phyloP scores from a whole-genome alignment of 2,329 filamentous ascomycete genomes.

The Lasiodiplodia hormozganensis region DNA sequence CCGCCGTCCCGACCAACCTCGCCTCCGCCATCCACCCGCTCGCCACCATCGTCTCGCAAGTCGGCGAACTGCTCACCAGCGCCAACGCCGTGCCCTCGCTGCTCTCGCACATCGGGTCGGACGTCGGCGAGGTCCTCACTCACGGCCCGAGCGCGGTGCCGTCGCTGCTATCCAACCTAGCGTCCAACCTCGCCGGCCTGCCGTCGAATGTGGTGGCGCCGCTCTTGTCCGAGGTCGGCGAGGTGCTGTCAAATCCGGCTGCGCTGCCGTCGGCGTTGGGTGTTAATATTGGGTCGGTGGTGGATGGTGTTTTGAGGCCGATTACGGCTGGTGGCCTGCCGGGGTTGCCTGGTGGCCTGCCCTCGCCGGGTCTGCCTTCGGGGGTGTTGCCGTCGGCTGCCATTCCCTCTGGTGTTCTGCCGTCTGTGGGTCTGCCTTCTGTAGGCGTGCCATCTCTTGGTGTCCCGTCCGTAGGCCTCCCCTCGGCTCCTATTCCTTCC shows the following conservation, averaged over 20 bases:
- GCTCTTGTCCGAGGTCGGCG: background rate
- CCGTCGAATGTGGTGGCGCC: background rate
- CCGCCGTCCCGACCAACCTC: background rate
- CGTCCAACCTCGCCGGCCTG: background rate
- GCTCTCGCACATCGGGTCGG: constrained; percentile 2
- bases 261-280: background rate
- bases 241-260: background rate
- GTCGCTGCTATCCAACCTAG: background rate
- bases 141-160: background rate
- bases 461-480: background rate
- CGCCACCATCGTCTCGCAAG: background rate
- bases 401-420: background rate
- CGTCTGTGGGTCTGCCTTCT: background rate
- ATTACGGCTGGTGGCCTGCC: background rate
- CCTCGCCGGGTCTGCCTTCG: background rate
- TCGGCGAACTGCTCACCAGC: background rate
- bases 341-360: background rate
- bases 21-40: background rate
- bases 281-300: background rate
- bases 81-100: background rate
- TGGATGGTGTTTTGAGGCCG: too few relatives aligned
- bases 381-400: background rate
- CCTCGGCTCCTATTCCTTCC: too few relatives aligned
- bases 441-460: background rate
- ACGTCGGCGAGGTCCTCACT: background rate